phyloP scores from a whole-genome alignment of 2,329 filamentous ascomycete species.

The Ophiostoma tasmaniense region DNA sequence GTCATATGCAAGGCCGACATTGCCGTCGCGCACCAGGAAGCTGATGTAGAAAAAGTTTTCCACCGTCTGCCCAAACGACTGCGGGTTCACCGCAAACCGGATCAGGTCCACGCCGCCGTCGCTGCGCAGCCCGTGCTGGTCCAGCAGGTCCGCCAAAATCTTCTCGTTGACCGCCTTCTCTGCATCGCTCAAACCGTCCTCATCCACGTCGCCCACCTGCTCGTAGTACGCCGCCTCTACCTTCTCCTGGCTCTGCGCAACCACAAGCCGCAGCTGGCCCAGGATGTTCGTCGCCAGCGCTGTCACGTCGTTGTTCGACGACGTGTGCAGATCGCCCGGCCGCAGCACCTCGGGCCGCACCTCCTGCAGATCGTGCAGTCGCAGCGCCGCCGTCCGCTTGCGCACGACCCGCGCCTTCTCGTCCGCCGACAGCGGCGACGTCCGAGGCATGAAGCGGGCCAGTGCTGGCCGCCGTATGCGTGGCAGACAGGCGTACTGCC shows the following conservation, averaged over 20 bases:
- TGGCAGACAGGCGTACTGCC: conserved; percentile 66
- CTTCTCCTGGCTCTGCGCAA: conserved; percentile 39
- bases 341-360: conserved; percentile 71
- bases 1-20: conserved; percentile 65
- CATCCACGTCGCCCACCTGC: conserved; percentile 30
- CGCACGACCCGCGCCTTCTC: conserved; percentile 67
- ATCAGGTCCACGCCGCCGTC: conserved; percentile 70
- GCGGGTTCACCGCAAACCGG: conserved; percentile 81
- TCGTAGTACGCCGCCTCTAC: conserved; percentile 30
- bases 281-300: conserved; percentile 65
- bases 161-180: conserved; percentile 25
- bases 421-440: conserved; percentile 71
- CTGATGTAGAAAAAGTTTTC: conserved; percentile 97
- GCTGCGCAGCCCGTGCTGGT: conserved; percentile 54
- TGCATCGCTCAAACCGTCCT: conserved; percentile 39
- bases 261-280: conserved; percentile 45
- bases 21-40: conserved; percentile 84
- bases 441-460: conserved; percentile 69
- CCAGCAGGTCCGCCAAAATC: conserved; percentile 36
- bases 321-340: conserved; percentile 62
- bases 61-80: conserved; percentile 85
- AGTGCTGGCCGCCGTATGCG: conserved; percentile 65
- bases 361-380: conserved; percentile 58
- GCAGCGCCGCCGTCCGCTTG: conserved; percentile 63
- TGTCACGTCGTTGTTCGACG: conserved; percentile 69